Conservation (phyloP, 1,284 basidiomycete genomes). For the Chalciporus sp. region DNA sequence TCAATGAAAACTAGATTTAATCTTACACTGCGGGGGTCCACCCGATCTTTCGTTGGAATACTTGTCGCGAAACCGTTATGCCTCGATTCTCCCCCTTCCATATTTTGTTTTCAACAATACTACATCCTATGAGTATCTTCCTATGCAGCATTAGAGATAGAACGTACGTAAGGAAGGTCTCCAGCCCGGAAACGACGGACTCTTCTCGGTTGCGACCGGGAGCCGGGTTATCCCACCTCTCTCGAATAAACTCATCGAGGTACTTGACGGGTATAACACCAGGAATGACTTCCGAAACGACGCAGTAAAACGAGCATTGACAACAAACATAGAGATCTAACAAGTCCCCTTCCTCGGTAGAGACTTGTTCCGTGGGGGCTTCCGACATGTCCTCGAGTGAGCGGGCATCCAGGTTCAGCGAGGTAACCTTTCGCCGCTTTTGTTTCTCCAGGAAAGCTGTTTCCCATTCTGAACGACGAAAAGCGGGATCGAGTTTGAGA, state of each 20-base stretch:
- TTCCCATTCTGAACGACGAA: constrained; percentile 61
- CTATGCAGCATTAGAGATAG: constrained; percentile 1
- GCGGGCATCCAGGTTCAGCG: constrained; percentile 29
- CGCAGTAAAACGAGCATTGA: constrained; percentile 73
- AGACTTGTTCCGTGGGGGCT: constrained; percentile 33
- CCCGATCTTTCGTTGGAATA: constrained; percentile 66
- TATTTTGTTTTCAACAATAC: constrained; percentile 71
- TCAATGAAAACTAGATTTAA: constrained; percentile 8
- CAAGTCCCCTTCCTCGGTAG: constrained; percentile 53
- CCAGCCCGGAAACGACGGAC: constrained; percentile 56
- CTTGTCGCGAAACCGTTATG: constrained; percentile 53
- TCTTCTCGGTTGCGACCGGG: constrained; percentile 46
- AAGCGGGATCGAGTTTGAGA: constrained; percentile 62
- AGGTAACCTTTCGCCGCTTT: constrained; percentile 47
- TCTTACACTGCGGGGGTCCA: constrained; percentile 65
- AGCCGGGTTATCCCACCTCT: constrained; percentile 45
- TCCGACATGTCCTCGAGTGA: constrained; percentile 36
- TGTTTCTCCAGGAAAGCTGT: constrained; percentile 48
- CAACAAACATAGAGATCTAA: constrained; percentile 81
- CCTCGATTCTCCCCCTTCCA: constrained; percentile 68
- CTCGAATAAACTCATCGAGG: constrained; percentile 44
- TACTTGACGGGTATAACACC: constrained; percentile 65
- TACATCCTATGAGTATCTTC: constrained; percentile 32
- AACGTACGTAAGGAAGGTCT: constrained; percentile 65
- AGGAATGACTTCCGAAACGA: constrained; percentile 68